Evolutionary conservation across 768 basidiomycete genomes (phyloP), one percentile per base, ranked within the genome.

Genomic region (Suillus decipiens): DNA sequence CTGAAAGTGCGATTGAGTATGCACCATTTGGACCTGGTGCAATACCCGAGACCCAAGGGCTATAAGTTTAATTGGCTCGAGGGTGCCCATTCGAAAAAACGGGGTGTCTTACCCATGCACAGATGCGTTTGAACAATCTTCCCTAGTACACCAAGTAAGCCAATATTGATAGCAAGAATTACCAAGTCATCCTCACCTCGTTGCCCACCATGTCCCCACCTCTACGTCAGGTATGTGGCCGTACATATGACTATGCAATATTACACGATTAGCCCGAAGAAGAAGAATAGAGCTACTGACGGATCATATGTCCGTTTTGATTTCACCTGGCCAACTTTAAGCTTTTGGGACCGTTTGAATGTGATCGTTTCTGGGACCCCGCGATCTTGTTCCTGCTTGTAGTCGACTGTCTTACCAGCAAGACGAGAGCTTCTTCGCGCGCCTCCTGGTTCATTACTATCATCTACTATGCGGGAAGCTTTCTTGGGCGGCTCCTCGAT

Each of bases 31-130:
- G 76, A 3, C 88, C 81, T 15, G 75, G 69, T 75, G 36, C 80
- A 50, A 97, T 96, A 0, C 95, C 95, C 41, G 85, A 90, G 7
- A 96, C 94, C 80, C 84, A 87, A 0, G 94, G 93, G 2, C 92
- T 95, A 34, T 24, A 54, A 15, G 43, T 31, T 39, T 60, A 57
- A 19, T 65, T 56, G 31, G n/a, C 36, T 28, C 34, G 61, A 34
- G 56, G 64, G 59, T 0, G 56, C 61, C 43, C 31, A 17, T 17
- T 24, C 31, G 28, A 61, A 1, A 33, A 54, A 55, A 41, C 15
- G 33, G 54, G 45, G 31, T n/a, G 2, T 79, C 91, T 71, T 74
- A 94, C 93, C 93, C 93, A 68, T 96, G 95, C 63, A 96, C 79
- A 8, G 94, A 82, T 72, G 92, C 94, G 1, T 72, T 76, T 56